Base-by-base conservation (phyloP, 768 basidiomycete genomes). In the Fibroporia radiculosa region DNA sequence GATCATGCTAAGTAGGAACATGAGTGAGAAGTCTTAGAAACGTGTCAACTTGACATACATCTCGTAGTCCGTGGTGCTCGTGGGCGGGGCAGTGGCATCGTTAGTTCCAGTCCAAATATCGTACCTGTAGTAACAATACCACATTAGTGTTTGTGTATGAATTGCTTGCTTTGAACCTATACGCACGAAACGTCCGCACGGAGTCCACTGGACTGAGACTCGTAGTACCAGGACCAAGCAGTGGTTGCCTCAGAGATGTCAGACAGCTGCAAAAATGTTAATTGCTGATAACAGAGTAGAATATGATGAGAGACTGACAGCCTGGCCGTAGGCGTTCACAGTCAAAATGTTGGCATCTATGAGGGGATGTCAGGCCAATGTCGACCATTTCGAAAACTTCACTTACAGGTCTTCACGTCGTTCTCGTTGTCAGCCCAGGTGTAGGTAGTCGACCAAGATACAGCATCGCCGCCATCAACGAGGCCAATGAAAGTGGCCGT, bases 341-440 rank as follows among this genome's bases (percentile, higher is more conserved):
- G 41, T 29, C 41, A 29, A n/a, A n/a, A n/a, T 13, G 7, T 5
- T 38, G 6, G 25, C 4, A 12, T 20, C 42, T 33, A 8, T 31
- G 27, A 24, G 18, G 19, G 22, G 33, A n/a, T 5, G 42, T 44
- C 13, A 16, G 33, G 19, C n/a, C 10, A 20, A 44, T 33, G 29
- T 44, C 36, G 32, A 33, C 33, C 23, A 20, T 33, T 44, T 20
- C 16, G 16, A 32, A 11, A 6, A 19, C 39, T 40, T 18, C 14
- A 37, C 71, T 44, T 42, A 77, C 76, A 78, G 61, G 72, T 74
- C 64, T 80, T 80, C 40, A 79, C 77, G 42, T 62, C 65, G 52
- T 76, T 75, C 27, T 65, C 61, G 38, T 58, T 65, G 52, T 74
- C 68, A 8, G 70, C 66, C 77, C 77, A 79, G 16, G 60, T 72